Conservation (phyloP, 352 stramenopile genomes). For the Globisporangium nagaii region DNA sequence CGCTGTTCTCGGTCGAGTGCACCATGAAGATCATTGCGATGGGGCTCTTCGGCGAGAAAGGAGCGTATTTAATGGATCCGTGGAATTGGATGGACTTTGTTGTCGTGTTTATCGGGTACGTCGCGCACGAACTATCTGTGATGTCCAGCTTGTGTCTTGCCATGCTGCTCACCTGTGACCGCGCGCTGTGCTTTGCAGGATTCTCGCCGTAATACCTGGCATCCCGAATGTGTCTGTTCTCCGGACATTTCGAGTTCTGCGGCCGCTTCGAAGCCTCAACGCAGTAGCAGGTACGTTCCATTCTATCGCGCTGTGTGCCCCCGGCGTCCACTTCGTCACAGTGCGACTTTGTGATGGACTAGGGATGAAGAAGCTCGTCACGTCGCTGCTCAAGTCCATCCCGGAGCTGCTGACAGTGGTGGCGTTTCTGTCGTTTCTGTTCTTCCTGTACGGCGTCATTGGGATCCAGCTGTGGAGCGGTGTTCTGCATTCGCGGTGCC, state of each 20-base stretch:
- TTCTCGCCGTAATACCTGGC: conserved; percentile 55
- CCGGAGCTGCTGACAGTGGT: conserved; percentile 74
- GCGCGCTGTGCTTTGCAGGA: conserved; percentile 13
- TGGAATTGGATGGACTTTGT: conserved; percentile 91
- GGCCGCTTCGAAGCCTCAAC: conserved; percentile 52
- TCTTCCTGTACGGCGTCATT: conserved; percentile 83
- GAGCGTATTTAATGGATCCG: conserved; percentile 77
- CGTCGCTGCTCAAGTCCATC: conserved; percentile 67
- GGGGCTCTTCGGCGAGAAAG: conserved; percentile 62
- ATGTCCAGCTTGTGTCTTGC: neutral
- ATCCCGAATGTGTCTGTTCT: conserved; percentile 62
- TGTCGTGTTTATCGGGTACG: conserved; percentile 81
- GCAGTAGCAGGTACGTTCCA: conserved; percentile 50
- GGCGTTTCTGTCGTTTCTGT: conserved; percentile 76
- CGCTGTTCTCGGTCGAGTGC: conserved; percentile 84
- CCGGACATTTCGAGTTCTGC: conserved; percentile 56
- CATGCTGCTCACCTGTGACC: neutral
- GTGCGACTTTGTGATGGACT: too few species aligned
- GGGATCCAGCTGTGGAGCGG: conserved; percentile 80
- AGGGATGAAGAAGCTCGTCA: conserved; percentile 80
- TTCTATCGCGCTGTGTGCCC: too few species aligned
- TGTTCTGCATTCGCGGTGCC: conserved; percentile 55
- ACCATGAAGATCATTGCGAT: conserved; percentile 88
- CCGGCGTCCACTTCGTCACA: too few species aligned
- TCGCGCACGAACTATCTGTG: neutral